Conservation (phyloP, 768 basidiomycete genomes). For the Sistotremastrum niveocremeum region DNA sequence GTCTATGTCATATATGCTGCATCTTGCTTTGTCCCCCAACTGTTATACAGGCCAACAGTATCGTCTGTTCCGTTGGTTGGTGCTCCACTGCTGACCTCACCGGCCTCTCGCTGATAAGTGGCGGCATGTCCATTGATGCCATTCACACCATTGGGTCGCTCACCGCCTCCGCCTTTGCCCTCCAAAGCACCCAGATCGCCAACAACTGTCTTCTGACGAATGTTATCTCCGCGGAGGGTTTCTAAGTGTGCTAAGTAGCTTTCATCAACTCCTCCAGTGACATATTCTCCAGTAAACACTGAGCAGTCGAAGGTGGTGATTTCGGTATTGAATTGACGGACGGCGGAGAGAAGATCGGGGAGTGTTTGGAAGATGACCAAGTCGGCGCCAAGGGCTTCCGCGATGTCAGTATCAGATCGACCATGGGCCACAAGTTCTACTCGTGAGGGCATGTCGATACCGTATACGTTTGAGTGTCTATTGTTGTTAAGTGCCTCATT, state of each 20-base stretch:
- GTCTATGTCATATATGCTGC: neutral
- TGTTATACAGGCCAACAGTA: conserved; percentile 70
- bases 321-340: conserved; percentile 67
- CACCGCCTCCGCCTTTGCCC: conserved; percentile 21
- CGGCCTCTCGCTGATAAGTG: conserved; percentile 10
- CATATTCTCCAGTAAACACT: conserved; percentile 93
- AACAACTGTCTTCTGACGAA: conserved; percentile 37
- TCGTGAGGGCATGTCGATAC: conserved; percentile 99
- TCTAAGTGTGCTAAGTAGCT: conserved; percentile 68
- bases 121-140: conserved; percentile 6
- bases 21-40: conserved; percentile 22
- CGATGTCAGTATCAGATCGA: conserved; percentile 58
- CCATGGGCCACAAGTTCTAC: conserved; percentile 80
- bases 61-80: conserved; percentile 54
- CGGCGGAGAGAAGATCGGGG: conserved; percentile 73
- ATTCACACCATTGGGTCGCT: conserved; percentile 10
- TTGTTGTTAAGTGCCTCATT: conserved; percentile 1
- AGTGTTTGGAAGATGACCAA: conserved; percentile 93
- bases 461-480: conserved; percentile 90
- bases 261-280: conserved; percentile 86
- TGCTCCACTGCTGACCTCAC: conserved; percentile 22
- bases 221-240: conserved; percentile 67
- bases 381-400: conserved; percentile 81
- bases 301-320: conserved; percentile 87
- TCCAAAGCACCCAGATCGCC: conserved; percentile 22